Evolutionary conservation across 148 eudicot genomes (phyloP), one percentile per base, ranked within the genome.

Genomic region (Limonium bicolor): DNA sequence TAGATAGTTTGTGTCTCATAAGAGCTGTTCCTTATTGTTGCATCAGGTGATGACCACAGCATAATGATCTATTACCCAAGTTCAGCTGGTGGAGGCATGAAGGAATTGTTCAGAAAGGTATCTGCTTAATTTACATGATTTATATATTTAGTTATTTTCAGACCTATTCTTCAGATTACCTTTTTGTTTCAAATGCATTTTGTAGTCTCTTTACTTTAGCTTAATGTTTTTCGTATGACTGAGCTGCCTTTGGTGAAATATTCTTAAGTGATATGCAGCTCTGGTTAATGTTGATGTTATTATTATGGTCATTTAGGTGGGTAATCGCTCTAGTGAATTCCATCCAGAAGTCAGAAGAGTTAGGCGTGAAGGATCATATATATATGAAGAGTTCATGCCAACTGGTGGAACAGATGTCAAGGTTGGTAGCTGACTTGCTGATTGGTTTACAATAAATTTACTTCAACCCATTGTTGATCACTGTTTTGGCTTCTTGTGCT

Each of bases 331-430:
- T 27, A 92, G 99, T 65, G 99, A 85, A 53, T 92, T 92, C 55
- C 95, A 78, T 58, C 99, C 95, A 18, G 99, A 92, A 46, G 99
- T 92, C 35, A 73, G 99, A 85, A 71, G 82, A 55, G 99, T 92
- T 59, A 92, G 99, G 51, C 99, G 99, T 51, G 95, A 81, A 68
- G 92, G 99, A 36, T 92, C 99, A 27, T 92, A 92, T 58, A 76
- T 92, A 54, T 92, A 92, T 20, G 99, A 92, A 65, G 95, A 85
- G 62, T 92, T 92, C 62, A 85, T 92, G 99, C 88, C 95, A 24
- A 92, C 99, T 25, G 99, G 99, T 27, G 99, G 99, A 44, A 92
- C 95, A 41, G 99, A 92, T 63, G 99, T 92, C 29, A 92, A 92
- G 99, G 99, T 92, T 43, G 29, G 49, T 50, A 15, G 19, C 35